Conservation (phyloP, 2,329 filamentous ascomycete species). For the Pseudogymnoascus destructans region DNA sequence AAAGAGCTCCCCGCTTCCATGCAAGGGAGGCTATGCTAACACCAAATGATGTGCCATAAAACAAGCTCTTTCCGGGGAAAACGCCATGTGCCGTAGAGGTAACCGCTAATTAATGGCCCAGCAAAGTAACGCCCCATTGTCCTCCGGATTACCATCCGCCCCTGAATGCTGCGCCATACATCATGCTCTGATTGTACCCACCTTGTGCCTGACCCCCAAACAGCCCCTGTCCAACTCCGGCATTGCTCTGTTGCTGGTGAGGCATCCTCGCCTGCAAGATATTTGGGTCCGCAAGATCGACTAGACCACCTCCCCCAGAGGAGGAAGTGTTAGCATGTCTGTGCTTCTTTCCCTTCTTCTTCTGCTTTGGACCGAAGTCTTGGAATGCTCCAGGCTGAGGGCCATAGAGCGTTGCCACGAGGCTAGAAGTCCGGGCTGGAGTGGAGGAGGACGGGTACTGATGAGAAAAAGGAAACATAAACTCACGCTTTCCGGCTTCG, state of each 20-base stretch:
- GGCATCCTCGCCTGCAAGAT: constrained; percentile 97
- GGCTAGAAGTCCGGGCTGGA: constrained; percentile 78
- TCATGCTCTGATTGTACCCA: constrained; percentile 83
- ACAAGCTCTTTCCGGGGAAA: constrained; percentile 21
- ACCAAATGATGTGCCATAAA: constrained; percentile 26
- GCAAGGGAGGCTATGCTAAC: constrained; percentile 33
- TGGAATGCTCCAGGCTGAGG: constrained; percentile 74
- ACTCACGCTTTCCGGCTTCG: constrained; percentile 96
- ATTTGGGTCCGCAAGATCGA: constrained; percentile 99
- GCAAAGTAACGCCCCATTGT: constrained; percentile 18
- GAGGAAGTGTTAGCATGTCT: constrained; percentile 99
- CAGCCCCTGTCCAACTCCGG: constrained; percentile 75
- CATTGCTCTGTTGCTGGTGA: constrained; percentile 69
- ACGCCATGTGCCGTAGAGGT: constrained; percentile 7
- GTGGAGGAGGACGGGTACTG: constrained; percentile 74
- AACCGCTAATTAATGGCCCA: constrained; percentile 10
- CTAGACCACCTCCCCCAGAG: constrained; percentile 97
- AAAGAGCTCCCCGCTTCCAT: constrained; percentile 26
- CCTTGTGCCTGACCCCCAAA: constrained; percentile 83
- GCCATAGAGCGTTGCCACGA: constrained; percentile 85
- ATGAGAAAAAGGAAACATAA: constrained; percentile 82
- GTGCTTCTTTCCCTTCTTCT: constrained; percentile 99
- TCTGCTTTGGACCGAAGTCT: constrained; percentile 91
- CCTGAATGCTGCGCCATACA: constrained; percentile 62
- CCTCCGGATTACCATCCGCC: constrained; percentile 42